Base-by-base conservation (phyloP, 2,329 filamentous ascomycete genomes). In the Nannizzia gypsea region DNA sequence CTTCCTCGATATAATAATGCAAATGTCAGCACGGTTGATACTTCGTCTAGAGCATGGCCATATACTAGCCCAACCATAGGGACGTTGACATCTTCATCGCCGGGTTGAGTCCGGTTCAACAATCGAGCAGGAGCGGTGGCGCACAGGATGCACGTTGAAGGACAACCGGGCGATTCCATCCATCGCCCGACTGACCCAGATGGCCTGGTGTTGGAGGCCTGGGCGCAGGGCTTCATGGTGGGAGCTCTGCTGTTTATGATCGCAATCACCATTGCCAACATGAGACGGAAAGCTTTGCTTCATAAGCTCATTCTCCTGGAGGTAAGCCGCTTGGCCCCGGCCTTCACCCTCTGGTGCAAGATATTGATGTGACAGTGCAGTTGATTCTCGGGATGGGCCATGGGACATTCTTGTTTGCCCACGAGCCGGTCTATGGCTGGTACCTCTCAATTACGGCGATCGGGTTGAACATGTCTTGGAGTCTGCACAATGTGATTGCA, bases 401-500 rank as follows among this genome's bases (percentile, higher is more conserved):
- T 66, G 81, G 81, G 6, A 81, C 81, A 61, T 84, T 83, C 68
- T 78, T 83, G 38, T 84, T 85, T 70, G 77, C 79, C 59, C 72
- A 77, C 62, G 76, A 74, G 6, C 80, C 81, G 0, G 74, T 74
- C 2, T 84, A 83, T 66, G 82, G 81, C 56, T 86, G 83, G 83
- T 86, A 84, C 70, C 74, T 86, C 2, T 83, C 81, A 1, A 73
- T 77, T 24, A 83, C 81, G 1, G 83, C 81, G 6, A 79, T 85
- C 6, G 77, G 81, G 17, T 77, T 87, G 24, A 84, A 84, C 63
- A 72, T 78, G n/a, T 84, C 81, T 2, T 86, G 83, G 81, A 78
- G 76, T 11, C 70, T 87, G 6, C 84, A 87, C 69, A 87, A 86
- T 63, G 76, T 86, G 62, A 82, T 87, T 61, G 78, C 83, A 0